Percentiles rank a stretch among this genome's conserved stretches.
Conservation (phyloP, 495 filamentous ascomycete genomes). For the Talaromyces thailandensis region DNA sequence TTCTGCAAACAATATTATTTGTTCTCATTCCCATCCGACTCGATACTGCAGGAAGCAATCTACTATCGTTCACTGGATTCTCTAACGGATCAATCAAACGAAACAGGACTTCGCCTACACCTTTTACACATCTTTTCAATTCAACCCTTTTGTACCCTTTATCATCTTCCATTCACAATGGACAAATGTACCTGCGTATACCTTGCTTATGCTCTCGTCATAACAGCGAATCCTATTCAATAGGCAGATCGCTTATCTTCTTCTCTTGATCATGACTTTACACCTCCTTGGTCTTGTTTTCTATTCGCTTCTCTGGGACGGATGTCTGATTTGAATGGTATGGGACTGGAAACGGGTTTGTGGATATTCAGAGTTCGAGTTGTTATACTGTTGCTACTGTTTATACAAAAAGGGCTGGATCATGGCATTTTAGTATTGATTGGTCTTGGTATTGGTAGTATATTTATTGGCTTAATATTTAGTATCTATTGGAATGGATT, state of each 20-base stretch:
- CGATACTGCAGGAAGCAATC: neutral
- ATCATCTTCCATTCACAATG: neutral
- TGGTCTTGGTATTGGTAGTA: neutral
- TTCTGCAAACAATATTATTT: neutral
- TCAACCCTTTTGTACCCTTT: neutral
- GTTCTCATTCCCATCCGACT: neutral
- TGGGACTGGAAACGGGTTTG: neutral
- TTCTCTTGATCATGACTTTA: neutral
- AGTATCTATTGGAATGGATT: neutral
- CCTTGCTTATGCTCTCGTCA: neutral
- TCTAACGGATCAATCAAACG: neutral
- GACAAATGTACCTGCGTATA: neutral
- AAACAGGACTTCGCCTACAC: conserved; percentile 5
- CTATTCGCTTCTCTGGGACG: neutral
- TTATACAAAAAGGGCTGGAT: neutral
- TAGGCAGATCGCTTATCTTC: neutral
- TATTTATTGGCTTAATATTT: neutral
- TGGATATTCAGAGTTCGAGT: neutral
- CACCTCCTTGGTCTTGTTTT: neutral
- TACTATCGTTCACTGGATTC: too few species aligned
- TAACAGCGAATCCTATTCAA: neutral
- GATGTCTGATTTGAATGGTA: neutral
- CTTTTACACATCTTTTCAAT: neutral
- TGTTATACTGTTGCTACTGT: neutral
- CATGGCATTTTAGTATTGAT: neutral